Conservation (phyloP, 768 basidiomycete species). For the Mycena capillaripes region DNA sequence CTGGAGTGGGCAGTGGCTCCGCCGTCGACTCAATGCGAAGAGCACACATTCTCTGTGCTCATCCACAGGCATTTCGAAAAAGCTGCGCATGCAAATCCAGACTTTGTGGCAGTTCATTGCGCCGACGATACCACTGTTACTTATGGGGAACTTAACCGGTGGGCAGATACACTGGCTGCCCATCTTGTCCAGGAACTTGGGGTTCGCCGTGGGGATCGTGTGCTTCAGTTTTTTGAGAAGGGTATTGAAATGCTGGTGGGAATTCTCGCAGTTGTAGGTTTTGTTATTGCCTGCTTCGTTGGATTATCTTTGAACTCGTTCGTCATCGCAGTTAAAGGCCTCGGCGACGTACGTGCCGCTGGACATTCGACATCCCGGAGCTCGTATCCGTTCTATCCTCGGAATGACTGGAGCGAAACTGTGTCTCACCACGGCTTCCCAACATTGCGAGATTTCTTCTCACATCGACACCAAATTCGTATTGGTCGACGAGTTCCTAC, state of each 20-base stretch:
- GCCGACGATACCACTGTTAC: not conserved
- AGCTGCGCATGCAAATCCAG: not conserved
- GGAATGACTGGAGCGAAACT: not conserved
- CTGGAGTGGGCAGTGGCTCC: not conserved
- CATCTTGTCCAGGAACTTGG: not conserved
- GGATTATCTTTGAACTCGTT: not conserved
- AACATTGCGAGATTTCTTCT: not conserved
- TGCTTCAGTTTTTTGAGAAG: constrained; percentile 6
- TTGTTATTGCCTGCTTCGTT: not conserved
- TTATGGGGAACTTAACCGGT: not conserved
- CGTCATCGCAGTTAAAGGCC: constrained; percentile 1
- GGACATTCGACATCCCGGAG: not conserved
- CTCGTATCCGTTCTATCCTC: not conserved
- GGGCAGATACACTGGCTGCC: not conserved
- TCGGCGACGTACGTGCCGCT: not conserved
- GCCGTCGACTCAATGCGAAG: not conserved
- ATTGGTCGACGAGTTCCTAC: not conserved
- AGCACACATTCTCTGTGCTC: not conserved
- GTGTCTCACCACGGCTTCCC: constrained; percentile 10
- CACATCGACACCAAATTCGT: not conserved
- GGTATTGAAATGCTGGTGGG: constrained; percentile 12
- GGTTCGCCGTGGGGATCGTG: not conserved
- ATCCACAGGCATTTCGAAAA: constrained; percentile 10
- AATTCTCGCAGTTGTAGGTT: constrained; percentile 3
- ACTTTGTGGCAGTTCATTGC: not conserved